Evolutionary conservation across 2,329 filamentous ascomycete species (phyloP).

Genomic region (Blumeria hordei): DNA sequence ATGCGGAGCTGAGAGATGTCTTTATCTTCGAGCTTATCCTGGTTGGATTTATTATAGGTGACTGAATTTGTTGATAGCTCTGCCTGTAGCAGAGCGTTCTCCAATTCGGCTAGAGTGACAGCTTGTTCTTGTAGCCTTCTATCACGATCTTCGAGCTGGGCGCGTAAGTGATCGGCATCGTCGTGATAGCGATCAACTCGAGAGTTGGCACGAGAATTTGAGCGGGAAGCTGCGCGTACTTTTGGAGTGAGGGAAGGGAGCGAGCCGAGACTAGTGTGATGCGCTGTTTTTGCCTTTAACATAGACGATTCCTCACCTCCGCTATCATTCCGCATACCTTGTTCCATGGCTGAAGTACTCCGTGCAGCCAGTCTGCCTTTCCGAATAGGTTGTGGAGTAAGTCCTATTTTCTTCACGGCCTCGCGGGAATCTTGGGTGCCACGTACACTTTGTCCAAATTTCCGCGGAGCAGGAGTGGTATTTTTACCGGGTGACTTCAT

Average conservation of each 20-base stretch:
- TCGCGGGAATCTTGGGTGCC: constrained; percentile 29
- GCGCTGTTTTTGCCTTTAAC: constrained; percentile 27
- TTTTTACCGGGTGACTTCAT: constrained; percentile 28
- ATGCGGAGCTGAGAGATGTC: constrained; percentile 56
- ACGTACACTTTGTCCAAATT: constrained; percentile 39
- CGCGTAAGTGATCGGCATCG: constrained; percentile 47
- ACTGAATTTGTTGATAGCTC: constrained; percentile 42
- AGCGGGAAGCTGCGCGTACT: constrained; percentile 19
- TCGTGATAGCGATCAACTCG: constrained; percentile 20
- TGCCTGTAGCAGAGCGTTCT: constrained; percentile 62
- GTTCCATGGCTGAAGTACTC: constrained; percentile 34
- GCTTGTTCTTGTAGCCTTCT: constrained; percentile 76
- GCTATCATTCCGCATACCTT: constrained; percentile 3
- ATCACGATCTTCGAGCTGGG: constrained; percentile 62
- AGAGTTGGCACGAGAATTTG: constrained; percentile 11
- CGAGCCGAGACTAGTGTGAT: constrained; percentile 18
- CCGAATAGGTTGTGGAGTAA: constrained; percentile 22
- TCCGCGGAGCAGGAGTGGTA: constrained; percentile 35
- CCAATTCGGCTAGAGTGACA: constrained; percentile 65
- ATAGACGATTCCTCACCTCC: no score
- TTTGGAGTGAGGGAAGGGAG: neutral
- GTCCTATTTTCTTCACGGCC: constrained; percentile 27
- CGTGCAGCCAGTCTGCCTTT: constrained; percentile 27
- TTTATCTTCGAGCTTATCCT: constrained; percentile 34
- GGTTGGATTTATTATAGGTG: constrained; percentile 22